A percentile compares a stretch with the other conserved stretches of the same genome.
Conservation (phyloP, 2,329 filamentous ascomycete species). For the Fusarium nygamai region DNA sequence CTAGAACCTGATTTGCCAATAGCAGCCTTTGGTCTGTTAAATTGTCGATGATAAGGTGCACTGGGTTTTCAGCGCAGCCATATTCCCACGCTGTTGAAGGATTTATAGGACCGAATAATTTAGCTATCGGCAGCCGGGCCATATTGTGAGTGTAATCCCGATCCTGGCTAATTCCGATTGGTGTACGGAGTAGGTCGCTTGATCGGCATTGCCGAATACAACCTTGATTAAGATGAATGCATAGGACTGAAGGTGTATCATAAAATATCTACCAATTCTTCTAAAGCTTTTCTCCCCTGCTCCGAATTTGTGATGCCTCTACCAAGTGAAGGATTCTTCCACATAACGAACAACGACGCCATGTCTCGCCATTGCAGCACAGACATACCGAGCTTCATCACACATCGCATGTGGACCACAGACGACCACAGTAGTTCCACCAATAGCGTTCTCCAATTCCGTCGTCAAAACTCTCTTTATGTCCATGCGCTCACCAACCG, state of each 20-base stretch:
- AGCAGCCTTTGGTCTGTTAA: neutral
- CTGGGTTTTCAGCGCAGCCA: accelerated
- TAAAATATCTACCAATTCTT: neutral
- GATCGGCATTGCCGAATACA: neutral
- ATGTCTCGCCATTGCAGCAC: constrained; percentile 40
- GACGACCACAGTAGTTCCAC: constrained; percentile 43
- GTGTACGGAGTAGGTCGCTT: neutral
- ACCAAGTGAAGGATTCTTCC: constrained; percentile 38
- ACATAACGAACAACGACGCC: constrained; percentile 38
- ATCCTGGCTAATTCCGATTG: neutral
- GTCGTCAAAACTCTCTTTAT: constrained; percentile 39
- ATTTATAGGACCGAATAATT: neutral
- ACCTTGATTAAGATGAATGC: neutral
- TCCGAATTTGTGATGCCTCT: neutral
- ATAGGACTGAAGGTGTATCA: neutral
- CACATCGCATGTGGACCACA: constrained; percentile 46
- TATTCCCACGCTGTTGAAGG: neutral
- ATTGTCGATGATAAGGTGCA: neutral
- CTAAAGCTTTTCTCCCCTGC: accelerated
- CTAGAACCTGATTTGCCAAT: neutral
- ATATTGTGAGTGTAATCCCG: neutral
- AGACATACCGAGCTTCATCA: constrained; percentile 43
- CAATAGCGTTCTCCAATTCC: constrained; percentile 32
- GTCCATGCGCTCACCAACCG: constrained; percentile 44
- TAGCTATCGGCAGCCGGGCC: no score